A percentile compares a stretch with the other conserved stretches of the same genome.
Evolutionary conservation across 2,329 filamentous ascomycete genomes (phyloP).

Genomic region (Penicillium sp.): DNA sequence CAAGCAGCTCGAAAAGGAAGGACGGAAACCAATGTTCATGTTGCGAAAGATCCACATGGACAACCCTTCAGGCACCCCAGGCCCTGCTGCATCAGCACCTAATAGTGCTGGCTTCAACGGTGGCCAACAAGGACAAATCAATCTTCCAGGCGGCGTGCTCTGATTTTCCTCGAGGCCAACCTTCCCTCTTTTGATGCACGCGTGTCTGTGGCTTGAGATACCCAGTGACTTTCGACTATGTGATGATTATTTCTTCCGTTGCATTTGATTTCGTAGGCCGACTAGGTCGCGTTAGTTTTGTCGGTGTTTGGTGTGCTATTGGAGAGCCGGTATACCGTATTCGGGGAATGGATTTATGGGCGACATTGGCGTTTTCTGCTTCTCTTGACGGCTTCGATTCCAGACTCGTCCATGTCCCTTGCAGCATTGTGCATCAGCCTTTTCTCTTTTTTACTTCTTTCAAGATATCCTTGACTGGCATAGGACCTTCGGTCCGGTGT

Average conservation of each 20-base stretch:
- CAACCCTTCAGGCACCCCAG: slow-evolving; percentile 21
- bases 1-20: slow-evolving; percentile 95
- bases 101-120: slow-evolving; percentile 34
- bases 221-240: slow-evolving; percentile 3
- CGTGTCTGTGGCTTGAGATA: slow-evolving; percentile 15
- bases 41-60: slow-evolving; percentile 63
- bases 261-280: slow-evolving; percentile 1
- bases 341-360: neutral
- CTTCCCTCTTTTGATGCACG: slow-evolving; percentile 4
- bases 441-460: slow-evolving; percentile 1
- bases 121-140: slow-evolving; percentile 30
- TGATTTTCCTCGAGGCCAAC: slow-evolving; percentile 13
- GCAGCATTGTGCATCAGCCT: slow-evolving; percentile 11
- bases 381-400: neutral
- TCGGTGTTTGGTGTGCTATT: slow-evolving; percentile 8
- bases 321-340: neutral
- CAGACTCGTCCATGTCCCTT: neutral
- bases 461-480: slow-evolving; percentile 1
- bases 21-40: slow-evolving; percentile 99
- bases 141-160: slow-evolving; percentile 34
- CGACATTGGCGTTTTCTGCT: slow-evolving; percentile 6
- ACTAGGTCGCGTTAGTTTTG: neutral
- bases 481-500: neutral
- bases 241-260: slow-evolving; percentile 1
- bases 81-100: slow-evolving; percentile 25